Evolutionary conservation across 306 rosid genomes (phyloP), one percentile per base, ranked within the genome.

Genomic region (Corylus heterophylla): DNA sequence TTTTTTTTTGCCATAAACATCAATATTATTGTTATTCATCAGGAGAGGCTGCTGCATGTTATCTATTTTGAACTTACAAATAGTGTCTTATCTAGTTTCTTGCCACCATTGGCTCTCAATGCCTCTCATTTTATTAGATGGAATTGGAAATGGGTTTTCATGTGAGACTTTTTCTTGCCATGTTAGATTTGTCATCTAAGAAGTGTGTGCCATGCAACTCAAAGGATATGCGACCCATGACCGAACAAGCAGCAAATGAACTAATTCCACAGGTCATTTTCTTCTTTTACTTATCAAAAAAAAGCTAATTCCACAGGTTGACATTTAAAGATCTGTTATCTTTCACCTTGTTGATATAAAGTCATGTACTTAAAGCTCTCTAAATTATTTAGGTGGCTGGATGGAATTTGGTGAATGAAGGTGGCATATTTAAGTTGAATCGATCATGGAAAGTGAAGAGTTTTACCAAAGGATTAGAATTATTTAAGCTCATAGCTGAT

Each of bases 381-480:
- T 14, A 66, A 31, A 35, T 64, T 75, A 52, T 44, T 71, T 79
- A 94, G 98, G 91, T 90, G 52, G 78, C 85, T 1, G 90, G 86
- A 25, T 94, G 98, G 98, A 74, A 80, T 77, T 83, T 94, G 88
- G 79, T 87, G 25, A 87, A 77, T 39, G 96, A 92, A 90, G 86
- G 78, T 66, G 92, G 89, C 69, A 37, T 52, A 10, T 79, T 88
- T 82, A 94, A 89, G 87, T 82, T 94, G 81, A 89, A 73, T 50
- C 87, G 81, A 66, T 83, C 93, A 59, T 87, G 91, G 93, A 92
- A 83, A 87, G 96, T 92, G 63, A 94, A 92, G 85, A 87, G 84
- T 79, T 94, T 94, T 83, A 86, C 85, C 35, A 94, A 92, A 87
- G 98, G 97, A 63, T 75, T 94, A 84, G 97, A 92, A 42, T 83